These are phyloP conservation scores for Neurospora discreta DNA, from an alignment of 495 filamentous ascomycete species.

Conservation along the genomic window DNA sequence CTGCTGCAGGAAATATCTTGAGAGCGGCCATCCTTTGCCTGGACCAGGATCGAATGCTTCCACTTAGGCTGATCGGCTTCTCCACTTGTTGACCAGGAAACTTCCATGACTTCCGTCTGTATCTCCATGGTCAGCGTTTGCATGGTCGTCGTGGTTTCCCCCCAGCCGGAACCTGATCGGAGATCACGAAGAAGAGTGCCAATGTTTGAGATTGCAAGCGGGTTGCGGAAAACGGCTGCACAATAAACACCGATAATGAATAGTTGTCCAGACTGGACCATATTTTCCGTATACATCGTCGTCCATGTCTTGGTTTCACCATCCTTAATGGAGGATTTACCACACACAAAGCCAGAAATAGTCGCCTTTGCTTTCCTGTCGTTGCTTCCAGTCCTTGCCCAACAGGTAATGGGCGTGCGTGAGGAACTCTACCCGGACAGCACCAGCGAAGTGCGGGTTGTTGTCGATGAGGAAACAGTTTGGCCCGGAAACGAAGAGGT, in stretches of 20 bases:
- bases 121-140: neutral
- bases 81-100: neutral
- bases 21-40: neutral
- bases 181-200: neutral
- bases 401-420: no score
- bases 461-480: neutral
- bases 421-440: neutral
- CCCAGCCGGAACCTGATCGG: neutral
- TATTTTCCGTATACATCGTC: neutral
- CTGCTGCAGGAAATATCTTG: neutral
- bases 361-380: no score
- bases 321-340: neutral
- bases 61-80: neutral
- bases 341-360: neutral
- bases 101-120: neutral
- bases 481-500: neutral
- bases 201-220: neutral
- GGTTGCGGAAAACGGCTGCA: neutral
- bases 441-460: neutral
- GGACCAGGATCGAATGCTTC: neutral
- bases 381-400: no score
- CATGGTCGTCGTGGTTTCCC: neutral
- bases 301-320: neutral
- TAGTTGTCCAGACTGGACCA: neutral
- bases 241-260: neutral